These are phyloP conservation scores for Fusarium stilboides DNA, from an alignment of 2,329 filamentous ascomycete genomes.

Conservation along the genomic window DNA sequence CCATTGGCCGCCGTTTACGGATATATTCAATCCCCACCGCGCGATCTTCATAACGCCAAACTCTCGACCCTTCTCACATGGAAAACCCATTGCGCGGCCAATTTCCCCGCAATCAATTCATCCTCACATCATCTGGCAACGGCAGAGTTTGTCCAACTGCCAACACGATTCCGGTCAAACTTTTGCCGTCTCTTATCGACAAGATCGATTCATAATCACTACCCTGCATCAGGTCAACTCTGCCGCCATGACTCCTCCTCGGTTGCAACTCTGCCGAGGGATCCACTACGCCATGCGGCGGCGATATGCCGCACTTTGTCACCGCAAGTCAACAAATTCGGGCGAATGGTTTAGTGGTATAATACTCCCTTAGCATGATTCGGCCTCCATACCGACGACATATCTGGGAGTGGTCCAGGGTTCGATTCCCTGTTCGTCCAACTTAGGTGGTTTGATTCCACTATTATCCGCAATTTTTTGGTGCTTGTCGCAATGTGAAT, in stretches of 20 bases:
- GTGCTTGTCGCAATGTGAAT: neutral
- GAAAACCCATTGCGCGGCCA: neutral
- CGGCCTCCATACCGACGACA: neutral
- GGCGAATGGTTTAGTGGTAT: constrained; percentile 46
- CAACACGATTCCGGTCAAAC: neutral
- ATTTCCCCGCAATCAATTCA: neutral
- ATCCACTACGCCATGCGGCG: neutral
- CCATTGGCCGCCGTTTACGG: constrained; percentile 23
- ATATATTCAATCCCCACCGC: constrained; percentile 11
- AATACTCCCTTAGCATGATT: constrained; percentile 42
- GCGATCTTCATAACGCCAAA: constrained; percentile 14
- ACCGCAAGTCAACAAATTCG: constrained; percentile 6
- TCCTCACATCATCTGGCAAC: neutral
- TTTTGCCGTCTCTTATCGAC: neutral
- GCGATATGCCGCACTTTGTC: constrained; percentile 22
- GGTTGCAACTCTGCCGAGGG: neutral
- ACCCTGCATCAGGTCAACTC: constrained; percentile 1
- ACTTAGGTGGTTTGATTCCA: constrained; percentile 24
- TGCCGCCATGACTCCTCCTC: neutral
- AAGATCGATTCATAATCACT: neutral
- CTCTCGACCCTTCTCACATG: constrained; percentile 35
- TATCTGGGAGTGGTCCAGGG: constrained; percentile 47
- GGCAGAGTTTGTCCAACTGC: neutral
- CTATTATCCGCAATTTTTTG: constrained; percentile 33
- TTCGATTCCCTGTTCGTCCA: constrained; percentile 46